Evolutionary conservation across 148 eudicot genomes (phyloP), one percentile per base, ranked within the genome.

Genomic region (Amaranthus hypochondriacus): DNA sequence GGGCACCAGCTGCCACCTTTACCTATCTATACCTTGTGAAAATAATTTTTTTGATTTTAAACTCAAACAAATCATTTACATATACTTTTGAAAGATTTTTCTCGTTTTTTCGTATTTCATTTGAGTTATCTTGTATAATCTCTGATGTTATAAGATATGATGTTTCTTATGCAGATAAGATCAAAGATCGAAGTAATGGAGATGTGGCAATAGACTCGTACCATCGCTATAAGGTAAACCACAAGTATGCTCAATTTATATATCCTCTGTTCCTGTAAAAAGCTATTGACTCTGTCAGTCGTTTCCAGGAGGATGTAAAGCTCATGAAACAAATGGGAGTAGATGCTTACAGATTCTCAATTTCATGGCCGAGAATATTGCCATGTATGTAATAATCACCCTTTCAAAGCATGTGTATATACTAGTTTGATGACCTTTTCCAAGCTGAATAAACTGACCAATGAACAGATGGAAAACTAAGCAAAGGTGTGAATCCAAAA

Each of bases 311-410:
- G 60, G 86, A 83, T 71, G 80, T 83, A 66, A 71, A 56, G 78
- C 48, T 83, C 53, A 74, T 83, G 81, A 83, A 80, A 79, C 66
- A 83, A 49, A 80, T 80, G 73, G 81, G 83, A 47, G 21, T 82
- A 70, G 82, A 75, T 72, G 73, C 79, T 48, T 82, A 74, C 63
- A 75, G 85, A 78, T 78, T 82, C 69, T 80, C 86, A n/a, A 73
- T 83, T 43, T 83, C 86, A 59, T 83, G 86, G 86, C 18, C 86
- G 15, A 43, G 86, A 21, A 10, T 83, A 11, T 66, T 83, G 62
- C 86, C 86, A 48, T 68, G 86, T 80, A 83, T 62, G 75, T 68
- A 7, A 15, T 28, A 42, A 44, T 54, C 56, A 66, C 50, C 50
- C 43, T 51, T 43, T 6, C 55, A 10, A 43, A 61, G 64, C 48